phyloP scores from a whole-genome alignment of 768 basidiomycete species.

The Lentinula aciculospora region DNA sequence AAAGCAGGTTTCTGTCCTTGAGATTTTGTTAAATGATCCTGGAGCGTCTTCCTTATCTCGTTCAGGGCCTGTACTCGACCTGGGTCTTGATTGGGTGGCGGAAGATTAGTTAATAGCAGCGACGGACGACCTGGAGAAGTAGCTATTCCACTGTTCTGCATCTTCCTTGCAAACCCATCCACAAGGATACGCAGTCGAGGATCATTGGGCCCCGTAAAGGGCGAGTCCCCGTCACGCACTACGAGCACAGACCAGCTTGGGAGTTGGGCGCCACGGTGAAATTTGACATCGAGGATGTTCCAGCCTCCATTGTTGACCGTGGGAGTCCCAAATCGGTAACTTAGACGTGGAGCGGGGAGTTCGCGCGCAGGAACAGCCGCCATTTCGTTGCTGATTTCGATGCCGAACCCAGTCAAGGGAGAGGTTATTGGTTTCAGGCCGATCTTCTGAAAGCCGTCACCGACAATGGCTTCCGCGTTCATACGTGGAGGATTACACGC shows the following conservation, averaged over 20 bases:
- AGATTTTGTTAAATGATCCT: slow-evolving; percentile 15
- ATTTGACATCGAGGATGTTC: slow-evolving; percentile 73
- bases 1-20: slow-evolving; percentile 45
- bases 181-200: slow-evolving; percentile 36
- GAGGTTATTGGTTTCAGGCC: slow-evolving; percentile 35
- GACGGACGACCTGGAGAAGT: slow-evolving; percentile 31
- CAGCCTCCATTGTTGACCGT: slow-evolving; percentile 59
- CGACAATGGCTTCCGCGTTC: slow-evolving; percentile 55
- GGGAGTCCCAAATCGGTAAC: slow-evolving; percentile 43
- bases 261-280: slow-evolving; percentile 49
- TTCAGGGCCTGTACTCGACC: slow-evolving; percentile 30
- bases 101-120: slow-evolving; percentile 29
- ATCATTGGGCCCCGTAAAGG: slow-evolving; percentile 38
- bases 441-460: slow-evolving; percentile 51
- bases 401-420: slow-evolving; percentile 49
- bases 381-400: slow-evolving; percentile 56
- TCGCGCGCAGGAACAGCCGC: slow-evolving; percentile 58
- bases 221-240: slow-evolving; percentile 41
- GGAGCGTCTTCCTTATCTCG: slow-evolving; percentile 36
- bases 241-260: slow-evolving; percentile 62
- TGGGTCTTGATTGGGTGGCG: slow-evolving; percentile 23
- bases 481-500: slow-evolving; percentile 59
- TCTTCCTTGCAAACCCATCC: slow-evolving; percentile 48
- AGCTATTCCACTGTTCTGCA: slow-evolving; percentile 52
- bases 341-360: slow-evolving; percentile 51